Percentiles rank a stretch among this genome's conserved stretches.
phyloP scores from a whole-genome alignment of 2,329 filamentous ascomycete species.

The Dactylellina leptospora region DNA sequence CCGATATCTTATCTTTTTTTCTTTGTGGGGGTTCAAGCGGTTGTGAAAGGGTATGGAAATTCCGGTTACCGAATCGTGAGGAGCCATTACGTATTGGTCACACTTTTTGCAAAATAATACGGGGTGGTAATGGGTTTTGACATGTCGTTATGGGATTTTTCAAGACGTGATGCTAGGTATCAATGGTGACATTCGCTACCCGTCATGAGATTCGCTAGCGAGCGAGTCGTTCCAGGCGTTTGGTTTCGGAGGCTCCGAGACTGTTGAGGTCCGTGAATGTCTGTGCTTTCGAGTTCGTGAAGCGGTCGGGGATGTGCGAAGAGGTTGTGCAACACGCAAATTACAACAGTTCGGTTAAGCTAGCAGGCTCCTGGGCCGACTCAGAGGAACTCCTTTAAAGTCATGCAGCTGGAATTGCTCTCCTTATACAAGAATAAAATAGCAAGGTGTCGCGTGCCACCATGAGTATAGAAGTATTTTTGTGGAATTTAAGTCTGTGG shows the following conservation, averaged over 20 bases:
- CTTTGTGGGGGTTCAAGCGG: too few relatives aligned
- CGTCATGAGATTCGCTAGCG: constrained; percentile 11
- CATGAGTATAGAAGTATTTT: too few relatives aligned
- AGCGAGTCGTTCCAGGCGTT: constrained; percentile 18
- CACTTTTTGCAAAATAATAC: background rate
- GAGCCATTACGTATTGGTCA: constrained; percentile 25
- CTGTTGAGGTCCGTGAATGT: background rate
- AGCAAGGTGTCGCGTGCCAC: too few relatives aligned
- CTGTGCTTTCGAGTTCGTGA: background rate
- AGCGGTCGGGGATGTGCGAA: background rate
- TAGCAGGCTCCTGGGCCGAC: too few relatives aligned
- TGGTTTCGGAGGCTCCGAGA: constrained; percentile 21
- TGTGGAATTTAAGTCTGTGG: too few relatives aligned
- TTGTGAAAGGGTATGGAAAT: too few relatives aligned
- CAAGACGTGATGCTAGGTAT: constrained; percentile 35
- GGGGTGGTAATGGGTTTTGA: background rate
- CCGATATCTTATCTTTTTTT: constrained; percentile 40
- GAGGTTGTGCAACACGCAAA: too few relatives aligned
- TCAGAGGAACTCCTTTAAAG: too few relatives aligned
- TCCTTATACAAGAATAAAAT: too few relatives aligned
- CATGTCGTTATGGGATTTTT: background rate
- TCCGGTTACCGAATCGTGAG: constrained; percentile 8
- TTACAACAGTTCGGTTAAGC: too few relatives aligned
- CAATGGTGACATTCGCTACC: constrained; percentile 26
- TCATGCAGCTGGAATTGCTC: too few relatives aligned